Base-by-base conservation (phyloP, 2,329 filamentous ascomycete genomes). In the Lachnellula suecica region DNA sequence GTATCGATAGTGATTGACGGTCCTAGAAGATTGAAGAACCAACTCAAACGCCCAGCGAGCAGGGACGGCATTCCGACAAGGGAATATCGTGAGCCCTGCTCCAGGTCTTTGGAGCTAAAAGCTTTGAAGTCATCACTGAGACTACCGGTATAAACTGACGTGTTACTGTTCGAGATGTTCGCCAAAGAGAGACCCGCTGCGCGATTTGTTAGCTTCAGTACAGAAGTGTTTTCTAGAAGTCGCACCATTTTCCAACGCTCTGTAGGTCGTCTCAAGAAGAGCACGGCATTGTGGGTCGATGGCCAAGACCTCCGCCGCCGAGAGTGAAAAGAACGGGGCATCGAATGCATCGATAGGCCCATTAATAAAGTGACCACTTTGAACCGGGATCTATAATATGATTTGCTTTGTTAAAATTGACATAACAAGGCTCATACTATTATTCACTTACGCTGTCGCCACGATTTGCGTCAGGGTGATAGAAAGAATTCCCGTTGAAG, bases 1-100 rank as follows among this genome's bases (percentile, higher is more conserved):
- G 80, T 82, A 49, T 83, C 78, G 11, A 83, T 63, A 0, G 77
- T 81, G 64, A 82, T 72, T 57, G 78, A 81, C 2, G 79, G 76
- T 0, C 71, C 71, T 2, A 49, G 60, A 1, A 83, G 66, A 59
- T 83, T 74, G 62, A 79, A 81, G 50, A 73, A 75, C 61, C 82
- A 78, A 0, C 77, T 81, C 13, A 83, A 71, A 0, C 79, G 72
- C 60, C 82, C 82, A 7, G 79, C 62, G 65, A 81, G 70, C 53
- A 82, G 78, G 3, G 40, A 23, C 2, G 55, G 62, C 1, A 59
- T 60, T 1, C 74, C 73, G 2, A 52, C 47, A 10, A 42, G 42
- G 7, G 34, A 31, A 38, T 59, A 60, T 24, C 46, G 49, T 7
- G 42, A n/a, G 15, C n/a, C 17, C 17, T 15, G n/a, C 2, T 37